Conservation (phyloP, 208 protist genomes). For the Giardia duodenalis region DNA sequence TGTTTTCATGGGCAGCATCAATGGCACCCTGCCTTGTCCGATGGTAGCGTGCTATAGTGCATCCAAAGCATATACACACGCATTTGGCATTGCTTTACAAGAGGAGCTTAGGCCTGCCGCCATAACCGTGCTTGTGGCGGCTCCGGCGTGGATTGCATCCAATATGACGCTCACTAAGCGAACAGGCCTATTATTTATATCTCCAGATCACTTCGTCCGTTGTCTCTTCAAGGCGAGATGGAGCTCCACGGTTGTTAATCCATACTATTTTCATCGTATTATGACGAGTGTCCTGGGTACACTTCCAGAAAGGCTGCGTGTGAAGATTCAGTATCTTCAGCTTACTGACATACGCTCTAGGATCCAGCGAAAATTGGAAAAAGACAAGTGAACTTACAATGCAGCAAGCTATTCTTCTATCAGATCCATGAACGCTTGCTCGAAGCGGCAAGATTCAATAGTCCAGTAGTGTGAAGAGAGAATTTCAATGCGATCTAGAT, state of each 20-base stretch:
- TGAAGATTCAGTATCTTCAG: background rate
- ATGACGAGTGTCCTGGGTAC: background rate
- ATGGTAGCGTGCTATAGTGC: background rate
- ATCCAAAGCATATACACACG: background rate
- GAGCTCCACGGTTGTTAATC: background rate
- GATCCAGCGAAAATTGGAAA: background rate
- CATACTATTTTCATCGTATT: background rate
- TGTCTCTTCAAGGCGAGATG: background rate
- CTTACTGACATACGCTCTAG: background rate
- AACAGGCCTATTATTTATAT: background rate
- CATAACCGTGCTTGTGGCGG: background rate
- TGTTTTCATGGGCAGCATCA: constrained; percentile 4
- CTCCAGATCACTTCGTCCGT: background rate
- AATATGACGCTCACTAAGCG: background rate
- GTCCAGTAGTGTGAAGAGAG: too few relatives aligned
- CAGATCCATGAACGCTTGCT: too few relatives aligned
- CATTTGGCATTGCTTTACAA: background rate
- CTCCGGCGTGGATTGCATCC: background rate
- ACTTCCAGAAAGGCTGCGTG: background rate
- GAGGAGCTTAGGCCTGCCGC: background rate
- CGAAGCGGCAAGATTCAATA: too few relatives aligned
- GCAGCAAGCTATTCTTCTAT: too few relatives aligned
- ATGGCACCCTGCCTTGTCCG: background rate
- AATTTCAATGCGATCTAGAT: too few relatives aligned
- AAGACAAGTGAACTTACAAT: too few relatives aligned